phyloP scores from a whole-genome alignment of 495 filamentous ascomycete genomes.

The Hypoxylon fuscum region DNA sequence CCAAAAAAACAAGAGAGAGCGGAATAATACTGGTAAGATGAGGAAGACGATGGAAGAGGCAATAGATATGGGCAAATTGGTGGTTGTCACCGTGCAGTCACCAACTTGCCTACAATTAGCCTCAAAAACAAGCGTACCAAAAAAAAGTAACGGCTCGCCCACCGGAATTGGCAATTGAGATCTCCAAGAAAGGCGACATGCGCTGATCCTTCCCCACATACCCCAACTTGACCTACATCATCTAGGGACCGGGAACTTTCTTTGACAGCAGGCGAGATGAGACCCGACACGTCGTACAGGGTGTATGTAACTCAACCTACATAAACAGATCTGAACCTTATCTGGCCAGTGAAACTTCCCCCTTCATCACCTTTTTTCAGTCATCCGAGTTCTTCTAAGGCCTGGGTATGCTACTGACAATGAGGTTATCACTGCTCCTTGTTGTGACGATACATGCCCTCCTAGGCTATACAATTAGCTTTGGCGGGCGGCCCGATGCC shows the following conservation, averaged over 20 bases:
- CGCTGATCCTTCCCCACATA: slow-evolving; percentile 34
- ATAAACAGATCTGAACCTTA: slow-evolving; percentile 17
- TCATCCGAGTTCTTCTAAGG: background rate
- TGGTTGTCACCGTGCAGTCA: too few species aligned
- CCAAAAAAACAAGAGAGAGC: too few species aligned
- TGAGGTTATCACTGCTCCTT: slow-evolving; percentile 31
- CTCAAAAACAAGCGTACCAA: too few species aligned
- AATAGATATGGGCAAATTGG: too few species aligned
- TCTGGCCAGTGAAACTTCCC: background rate
- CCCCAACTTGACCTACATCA: slow-evolving; percentile 32
- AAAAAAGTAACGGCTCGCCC: background rate
- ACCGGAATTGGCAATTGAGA: slow-evolving; percentile 22
- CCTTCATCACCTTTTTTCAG: slow-evolving; percentile 1
- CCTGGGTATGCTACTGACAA: slow-evolving; percentile 1
- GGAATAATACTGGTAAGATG: too few species aligned
- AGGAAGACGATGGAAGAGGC: too few species aligned
- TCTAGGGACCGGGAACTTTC: slow-evolving; percentile 8
- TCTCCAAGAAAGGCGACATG: slow-evolving; percentile 16
- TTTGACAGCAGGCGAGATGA: slow-evolving; percentile 18
- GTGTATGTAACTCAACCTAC: slow-evolving; percentile 15
- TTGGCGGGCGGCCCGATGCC: slow-evolving; percentile 21
- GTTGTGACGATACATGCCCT: slow-evolving; percentile 23
- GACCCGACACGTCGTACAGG: slow-evolving; percentile 2
- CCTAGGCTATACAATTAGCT: slow-evolving; percentile 24
- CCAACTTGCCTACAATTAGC: too few species aligned